Conservation (phyloP, 176 grass and related monocot species). For the Ananas comosus region DNA sequence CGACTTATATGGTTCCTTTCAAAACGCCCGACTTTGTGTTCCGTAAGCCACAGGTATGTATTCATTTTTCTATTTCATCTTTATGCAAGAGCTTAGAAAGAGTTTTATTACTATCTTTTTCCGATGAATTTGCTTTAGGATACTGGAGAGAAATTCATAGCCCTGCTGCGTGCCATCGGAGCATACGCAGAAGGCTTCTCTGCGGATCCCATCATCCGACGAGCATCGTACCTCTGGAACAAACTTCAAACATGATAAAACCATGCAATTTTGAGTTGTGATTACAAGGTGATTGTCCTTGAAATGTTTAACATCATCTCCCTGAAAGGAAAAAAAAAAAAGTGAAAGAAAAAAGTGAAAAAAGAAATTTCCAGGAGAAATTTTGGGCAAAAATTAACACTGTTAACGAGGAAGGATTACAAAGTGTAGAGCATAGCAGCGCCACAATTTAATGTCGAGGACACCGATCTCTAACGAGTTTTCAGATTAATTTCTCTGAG, state of each 20-base stretch:
- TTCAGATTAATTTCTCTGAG: too few relatives aligned
- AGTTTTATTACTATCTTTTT: not conserved
- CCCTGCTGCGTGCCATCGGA: conserved; percentile 70
- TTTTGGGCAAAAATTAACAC: too few relatives aligned
- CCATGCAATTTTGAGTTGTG: not conserved
- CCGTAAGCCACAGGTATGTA: conserved; percentile 51
- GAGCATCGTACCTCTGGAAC: conserved; percentile 65
- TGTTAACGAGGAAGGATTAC: too few relatives aligned
- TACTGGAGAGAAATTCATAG: conserved; percentile 69
- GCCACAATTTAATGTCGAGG: too few relatives aligned
- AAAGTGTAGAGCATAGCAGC: too few relatives aligned
- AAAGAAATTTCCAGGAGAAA: not conserved
- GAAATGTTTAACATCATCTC: not conserved
- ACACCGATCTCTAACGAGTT: too few relatives aligned
- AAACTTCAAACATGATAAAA: conserved; percentile 37
- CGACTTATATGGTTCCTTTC: conserved; percentile 87
- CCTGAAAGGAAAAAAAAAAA: not conserved
- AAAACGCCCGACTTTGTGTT: conserved; percentile 50
- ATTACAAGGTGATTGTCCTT: not conserved
- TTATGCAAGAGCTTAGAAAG: too few relatives aligned
- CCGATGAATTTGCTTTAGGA: conserved; percentile 37
- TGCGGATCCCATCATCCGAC: conserved; percentile 64
- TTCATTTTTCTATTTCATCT: too few relatives aligned
- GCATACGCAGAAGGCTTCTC: conserved; percentile 93
- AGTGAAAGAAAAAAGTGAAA: not conserved